Evolutionary conservation across 371 early-diverging fungal species (phyloP), one percentile per base, ranked within the genome.

Genomic region (Mortierella sp.): DNA sequence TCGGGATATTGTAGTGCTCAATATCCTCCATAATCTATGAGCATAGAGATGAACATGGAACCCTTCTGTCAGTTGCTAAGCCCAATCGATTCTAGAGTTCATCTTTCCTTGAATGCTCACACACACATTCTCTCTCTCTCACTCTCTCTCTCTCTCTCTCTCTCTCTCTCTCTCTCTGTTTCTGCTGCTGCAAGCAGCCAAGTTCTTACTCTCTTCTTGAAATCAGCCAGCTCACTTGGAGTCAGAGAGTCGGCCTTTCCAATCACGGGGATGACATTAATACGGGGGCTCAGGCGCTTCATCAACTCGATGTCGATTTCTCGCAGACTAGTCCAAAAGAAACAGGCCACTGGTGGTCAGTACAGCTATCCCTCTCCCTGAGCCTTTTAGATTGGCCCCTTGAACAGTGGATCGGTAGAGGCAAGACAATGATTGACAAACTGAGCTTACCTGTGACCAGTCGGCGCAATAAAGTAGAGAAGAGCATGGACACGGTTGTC

Each of bases 401-500:
- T 28, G 57, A 57, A 21, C 50, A 50, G 14, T 5, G 28, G 25
- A 52, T 2, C 29, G 26, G 48, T 21, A 23, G 14, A 37, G 15
- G 0, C 30, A 44, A 12, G 9, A n/a, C n/a, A 46, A 52, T 21
- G 16, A n/a, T n/a, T 19, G 57, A 19, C 30, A 15, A 29, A 28
- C 53, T 28, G 14, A 26, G 60, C 75, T 80, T 87, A 90, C 89
- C 89, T 92, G 88, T 98, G 99, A 45, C 99, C 99, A 43, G 99
- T 97, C 28, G 99, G 99, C 11, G 95, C 88, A 72, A 99, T 97
- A 81, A 98, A 99, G 86, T 99, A 99, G 52, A 99, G 85, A 18
- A 98, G 91, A 14, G 95, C 96, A 82, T 99, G 99, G 55, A 99
- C 93, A 68, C 98, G 94, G 88, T 96, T 94, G 86, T 99, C 99